Evolutionary conservation across 306 rosid species (phyloP).

Genomic region (Citrullus mucosospermus): DNA sequence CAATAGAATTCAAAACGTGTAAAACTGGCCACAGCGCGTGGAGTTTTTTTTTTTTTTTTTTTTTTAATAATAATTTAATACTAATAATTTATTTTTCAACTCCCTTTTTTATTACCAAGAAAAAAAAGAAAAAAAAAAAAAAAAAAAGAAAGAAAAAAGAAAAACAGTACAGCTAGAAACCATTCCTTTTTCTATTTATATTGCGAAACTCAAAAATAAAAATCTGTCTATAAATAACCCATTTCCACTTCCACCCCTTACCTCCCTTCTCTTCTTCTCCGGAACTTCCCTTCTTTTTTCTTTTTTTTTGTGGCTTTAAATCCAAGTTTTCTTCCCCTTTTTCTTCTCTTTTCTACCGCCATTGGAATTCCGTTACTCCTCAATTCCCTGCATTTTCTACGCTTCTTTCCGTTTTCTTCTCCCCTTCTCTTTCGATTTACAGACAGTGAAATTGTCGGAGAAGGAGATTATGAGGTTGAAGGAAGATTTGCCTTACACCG

Average conservation of each 20-base stretch:
- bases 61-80: too few relatives aligned
- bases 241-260: neutral
- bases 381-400: neutral
- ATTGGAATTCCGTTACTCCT: neutral
- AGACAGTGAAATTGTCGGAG: neutral
- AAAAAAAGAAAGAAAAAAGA: neutral
- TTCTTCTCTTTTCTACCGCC: neutral
- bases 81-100: neutral
- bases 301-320: too few relatives aligned
- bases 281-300: too few relatives aligned
- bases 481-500: conserved; percentile 28
- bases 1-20: neutral
- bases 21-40: neutral
- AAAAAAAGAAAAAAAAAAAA: too few relatives aligned
- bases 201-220: neutral
- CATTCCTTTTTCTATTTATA: neutral
- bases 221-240: neutral
- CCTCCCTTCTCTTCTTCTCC: neutral
- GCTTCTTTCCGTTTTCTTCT: neutral
- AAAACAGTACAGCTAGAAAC: neutral
- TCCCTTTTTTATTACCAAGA: neutral
- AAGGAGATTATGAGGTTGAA: conserved; percentile 20
- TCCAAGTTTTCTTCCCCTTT: too few relatives aligned
- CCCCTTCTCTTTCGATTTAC: neutral
- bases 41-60: neutral